Evolutionary conservation across 148 eudicot species (phyloP).

Genomic region (Nepenthes gracilis): DNA sequence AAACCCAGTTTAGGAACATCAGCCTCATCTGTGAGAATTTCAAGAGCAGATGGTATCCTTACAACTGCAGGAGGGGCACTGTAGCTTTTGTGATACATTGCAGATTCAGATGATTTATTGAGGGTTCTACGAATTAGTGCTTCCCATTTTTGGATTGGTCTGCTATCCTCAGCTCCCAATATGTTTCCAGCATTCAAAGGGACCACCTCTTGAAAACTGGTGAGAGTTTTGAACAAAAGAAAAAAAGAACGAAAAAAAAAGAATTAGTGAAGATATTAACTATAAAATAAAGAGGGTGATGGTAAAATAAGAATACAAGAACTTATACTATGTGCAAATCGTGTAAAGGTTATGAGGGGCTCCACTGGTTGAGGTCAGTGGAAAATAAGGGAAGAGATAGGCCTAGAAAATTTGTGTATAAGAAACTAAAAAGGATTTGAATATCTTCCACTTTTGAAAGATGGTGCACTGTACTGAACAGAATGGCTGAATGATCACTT

Average conservation of each 20-base stretch:
- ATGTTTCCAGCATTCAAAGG: conserved; percentile 85
- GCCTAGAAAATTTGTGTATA: too few relatives aligned
- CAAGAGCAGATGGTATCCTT: conserved; percentile 46
- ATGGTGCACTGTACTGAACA: too few relatives aligned
- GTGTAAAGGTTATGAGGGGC: too few relatives aligned
- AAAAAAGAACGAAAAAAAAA: not conserved
- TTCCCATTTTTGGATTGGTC: conserved; percentile 78
- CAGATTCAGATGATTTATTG: conserved; percentile 40
- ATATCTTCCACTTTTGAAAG: too few relatives aligned
- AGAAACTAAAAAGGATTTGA: too few relatives aligned
- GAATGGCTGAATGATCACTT: not conserved
- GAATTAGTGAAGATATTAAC: not conserved
- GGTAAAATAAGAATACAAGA: too few relatives aligned
- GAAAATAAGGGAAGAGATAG: too few relatives aligned
- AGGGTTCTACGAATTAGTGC: conserved; percentile 59
- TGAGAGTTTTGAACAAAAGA: not conserved
- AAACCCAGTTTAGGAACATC: conserved; percentile 18
- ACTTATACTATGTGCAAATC: too few relatives aligned
- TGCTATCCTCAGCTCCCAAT: conserved; percentile 68
- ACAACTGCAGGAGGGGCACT: conserved; percentile 73
- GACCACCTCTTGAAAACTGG: conserved; percentile 91
- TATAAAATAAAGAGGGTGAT: not conserved
- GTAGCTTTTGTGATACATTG: conserved; percentile 39
- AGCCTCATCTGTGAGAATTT: conserved; percentile 34
- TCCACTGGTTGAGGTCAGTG: too few relatives aligned